Percentiles rank a stretch among this genome's conserved stretches.
Conservation (phyloP, 2,329 filamentous ascomycete species). For the Niveomyces coronatus region DNA sequence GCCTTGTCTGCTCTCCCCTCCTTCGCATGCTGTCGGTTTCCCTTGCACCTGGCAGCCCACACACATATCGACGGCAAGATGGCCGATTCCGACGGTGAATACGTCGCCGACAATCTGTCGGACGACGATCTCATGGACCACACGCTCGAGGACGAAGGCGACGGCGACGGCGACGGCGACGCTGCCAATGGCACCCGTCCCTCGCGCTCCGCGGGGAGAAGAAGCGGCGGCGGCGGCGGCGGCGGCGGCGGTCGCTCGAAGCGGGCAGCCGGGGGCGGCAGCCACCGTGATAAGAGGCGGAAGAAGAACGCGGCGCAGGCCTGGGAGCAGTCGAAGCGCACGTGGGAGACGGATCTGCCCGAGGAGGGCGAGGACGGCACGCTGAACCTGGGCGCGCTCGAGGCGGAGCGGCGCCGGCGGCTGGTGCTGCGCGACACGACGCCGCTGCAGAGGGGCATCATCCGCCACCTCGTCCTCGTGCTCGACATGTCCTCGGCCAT, state of each 20-base stretch:
- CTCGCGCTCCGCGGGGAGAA: slow-evolving; percentile 14
- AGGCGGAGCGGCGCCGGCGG: slow-evolving; percentile 71
- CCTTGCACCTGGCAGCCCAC: neutral
- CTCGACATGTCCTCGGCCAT: slow-evolving; percentile 90
- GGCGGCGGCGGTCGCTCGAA: slow-evolving; percentile 5
- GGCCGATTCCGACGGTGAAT: slow-evolving; percentile 67
- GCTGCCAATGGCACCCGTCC: slow-evolving; percentile 16
- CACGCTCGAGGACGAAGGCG: slow-evolving; percentile 29
- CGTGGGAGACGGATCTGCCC: slow-evolving; percentile 60
- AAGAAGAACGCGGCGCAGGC: slow-evolving; percentile 37
- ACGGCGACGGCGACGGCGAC: slow-evolving; percentile 12
- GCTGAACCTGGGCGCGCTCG: slow-evolving; percentile 66
- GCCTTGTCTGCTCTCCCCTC: no score
- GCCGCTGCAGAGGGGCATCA: slow-evolving; percentile 90
- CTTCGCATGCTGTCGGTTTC: no score
- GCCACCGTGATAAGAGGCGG: slow-evolving; percentile 14
- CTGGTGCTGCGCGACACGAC: slow-evolving; percentile 90
- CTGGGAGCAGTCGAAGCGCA: slow-evolving; percentile 57
- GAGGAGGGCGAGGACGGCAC: slow-evolving; percentile 68
- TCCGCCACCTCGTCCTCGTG: slow-evolving; percentile 86
- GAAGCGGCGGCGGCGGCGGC: neutral
- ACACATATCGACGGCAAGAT: slow-evolving; percentile 31
- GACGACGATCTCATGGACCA: slow-evolving; percentile 53
- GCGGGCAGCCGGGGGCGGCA: neutral
- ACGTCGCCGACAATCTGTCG: slow-evolving; percentile 50